phyloP scores from a whole-genome alignment of 192 early-diverging fungal genomes.

The Chytriomyces confervae region DNA sequence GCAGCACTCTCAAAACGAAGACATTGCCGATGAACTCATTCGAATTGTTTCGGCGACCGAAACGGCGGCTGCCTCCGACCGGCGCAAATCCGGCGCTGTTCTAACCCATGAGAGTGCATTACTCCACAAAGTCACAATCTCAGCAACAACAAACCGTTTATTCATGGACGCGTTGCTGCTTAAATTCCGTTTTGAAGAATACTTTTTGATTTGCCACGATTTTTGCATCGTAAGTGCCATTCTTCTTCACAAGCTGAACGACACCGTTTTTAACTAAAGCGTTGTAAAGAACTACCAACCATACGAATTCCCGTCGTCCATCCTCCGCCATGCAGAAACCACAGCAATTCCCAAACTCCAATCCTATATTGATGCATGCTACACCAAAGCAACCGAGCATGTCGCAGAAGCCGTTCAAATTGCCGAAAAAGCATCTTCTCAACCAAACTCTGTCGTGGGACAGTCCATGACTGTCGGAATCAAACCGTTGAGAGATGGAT shows the following conservation, averaged over 20 bases:
- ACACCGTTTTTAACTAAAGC: neutral
- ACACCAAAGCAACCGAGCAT: conserved; percentile 24
- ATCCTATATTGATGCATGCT: conserved; percentile 35
- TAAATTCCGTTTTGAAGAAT: conserved; percentile 54
- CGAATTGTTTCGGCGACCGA: conserved; percentile 23
- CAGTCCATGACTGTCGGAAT: conserved; percentile 33
- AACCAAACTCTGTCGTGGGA: conserved; percentile 9
- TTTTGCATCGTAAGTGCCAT: conserved; percentile 41
- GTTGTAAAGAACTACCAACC: conserved; percentile 28
- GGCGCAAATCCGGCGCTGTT: neutral
- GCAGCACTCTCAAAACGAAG: conserved; percentile 7
- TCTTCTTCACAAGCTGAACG: neutral
- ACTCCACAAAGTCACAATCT: conserved; percentile 45
- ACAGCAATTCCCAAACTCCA: conserved; percentile 37
- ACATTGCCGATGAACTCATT: conserved; percentile 31
- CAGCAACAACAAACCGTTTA: conserved; percentile 46
- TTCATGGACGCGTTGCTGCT: conserved; percentile 51
- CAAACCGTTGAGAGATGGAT: conserved; percentile 39
- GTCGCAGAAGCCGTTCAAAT: conserved; percentile 34
- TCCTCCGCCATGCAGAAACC: conserved; percentile 41
- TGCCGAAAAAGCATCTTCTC: conserved; percentile 2
- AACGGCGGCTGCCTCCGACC: neutral
- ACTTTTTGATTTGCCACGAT: conserved; percentile 45
- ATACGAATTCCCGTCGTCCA: conserved; percentile 41
- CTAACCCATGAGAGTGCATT: conserved; percentile 5